Evolutionary conservation across 768 basidiomycete genomes (phyloP).

Genomic region (Chalciporus pseudorubinellus): DNA sequence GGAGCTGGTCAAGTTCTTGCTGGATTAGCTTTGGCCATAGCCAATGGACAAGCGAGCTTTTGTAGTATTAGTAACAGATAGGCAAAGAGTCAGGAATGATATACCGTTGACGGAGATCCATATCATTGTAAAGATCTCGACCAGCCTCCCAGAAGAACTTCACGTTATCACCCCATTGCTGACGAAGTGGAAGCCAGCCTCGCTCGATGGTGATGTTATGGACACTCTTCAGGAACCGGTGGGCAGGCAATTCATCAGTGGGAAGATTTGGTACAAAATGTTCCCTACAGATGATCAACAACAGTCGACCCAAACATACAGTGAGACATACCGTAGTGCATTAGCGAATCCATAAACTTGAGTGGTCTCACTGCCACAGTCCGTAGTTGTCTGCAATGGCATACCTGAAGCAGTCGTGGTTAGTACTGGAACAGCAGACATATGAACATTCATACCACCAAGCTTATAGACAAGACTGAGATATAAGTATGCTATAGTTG

Average conservation of each 20-base stretch:
- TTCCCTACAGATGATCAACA: conserved; percentile 14
- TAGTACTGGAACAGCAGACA: neutral
- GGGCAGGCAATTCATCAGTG: conserved; percentile 23
- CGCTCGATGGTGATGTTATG: conserved; percentile 33
- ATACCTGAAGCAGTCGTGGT: conserved; percentile 22
- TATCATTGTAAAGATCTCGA: conserved; percentile 18
- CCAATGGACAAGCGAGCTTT: conserved; percentile 24
- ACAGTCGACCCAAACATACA: neutral
- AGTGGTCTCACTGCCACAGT: conserved; percentile 32
- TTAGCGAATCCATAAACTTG: conserved; percentile 29
- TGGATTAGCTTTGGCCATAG: conserved; percentile 31
- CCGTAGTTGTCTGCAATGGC: conserved; percentile 33
- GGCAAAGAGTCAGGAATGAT: too few relatives aligned
- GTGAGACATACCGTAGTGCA: conserved; percentile 21
- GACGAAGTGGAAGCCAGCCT: conserved; percentile 27
- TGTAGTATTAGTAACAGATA: too few relatives aligned
- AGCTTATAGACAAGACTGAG: conserved; percentile 19
- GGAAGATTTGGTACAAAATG: conserved; percentile 15
- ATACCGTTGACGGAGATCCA: conserved; percentile 16
- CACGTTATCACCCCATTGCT: conserved; percentile 32
- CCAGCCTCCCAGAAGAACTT: conserved; percentile 22
- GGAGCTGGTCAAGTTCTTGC: conserved; percentile 20
- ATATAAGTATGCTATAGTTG: conserved; percentile 29
- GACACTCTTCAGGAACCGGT: conserved; percentile 27
- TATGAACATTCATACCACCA: conserved; percentile 17